These are phyloP conservation scores for Hymenoscyphus linearis DNA, from an alignment of 2,329 filamentous ascomycete genomes.

Conservation along the genomic window DNA sequence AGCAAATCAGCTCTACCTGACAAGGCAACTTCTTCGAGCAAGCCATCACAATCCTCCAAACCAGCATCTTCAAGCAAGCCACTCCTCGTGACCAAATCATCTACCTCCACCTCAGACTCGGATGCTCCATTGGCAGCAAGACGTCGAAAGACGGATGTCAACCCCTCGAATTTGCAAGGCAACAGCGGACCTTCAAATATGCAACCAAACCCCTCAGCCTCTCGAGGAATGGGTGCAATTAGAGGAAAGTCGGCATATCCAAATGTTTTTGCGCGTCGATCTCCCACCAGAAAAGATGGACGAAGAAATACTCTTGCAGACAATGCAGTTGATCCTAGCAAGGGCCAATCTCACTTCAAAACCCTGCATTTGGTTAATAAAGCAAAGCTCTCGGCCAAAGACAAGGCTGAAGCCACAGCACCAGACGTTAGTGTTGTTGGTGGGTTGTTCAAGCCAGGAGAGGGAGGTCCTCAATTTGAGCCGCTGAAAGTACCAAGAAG, in stretches of 20 bases:
- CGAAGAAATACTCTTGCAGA: slow-evolving; percentile 16
- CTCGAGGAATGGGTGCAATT: slow-evolving; percentile 15
- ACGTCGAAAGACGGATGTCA: not conserved
- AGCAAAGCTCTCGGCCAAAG: slow-evolving; percentile 39
- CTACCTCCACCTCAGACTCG: not conserved
- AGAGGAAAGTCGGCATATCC: slow-evolving; percentile 15
- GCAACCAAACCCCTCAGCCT: slow-evolving; percentile 3
- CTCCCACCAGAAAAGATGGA: slow-evolving; percentile 1
- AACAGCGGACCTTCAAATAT: not conserved
- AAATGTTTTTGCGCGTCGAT: slow-evolving; percentile 24
- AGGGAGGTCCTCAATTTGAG: slow-evolving; percentile 15
- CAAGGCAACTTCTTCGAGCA: not conserved
- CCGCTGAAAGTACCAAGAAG: not conserved
- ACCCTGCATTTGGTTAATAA: slow-evolving; percentile 36
- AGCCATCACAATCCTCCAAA: no score
- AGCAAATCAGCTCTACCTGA: not conserved
- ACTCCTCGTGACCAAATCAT: not conserved
- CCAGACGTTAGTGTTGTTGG: slow-evolving; percentile 32
- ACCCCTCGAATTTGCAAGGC: not conserved
- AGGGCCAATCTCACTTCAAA: slow-evolving; percentile 38
- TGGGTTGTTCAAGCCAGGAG: slow-evolving; percentile 21
- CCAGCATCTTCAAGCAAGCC: not conserved
- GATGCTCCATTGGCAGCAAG: not conserved
- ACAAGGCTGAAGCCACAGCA: slow-evolving; percentile 40
- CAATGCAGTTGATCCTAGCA: slow-evolving; percentile 37